Conservation (phyloP, 2,329 filamentous ascomycete species). For the Cladophialophora immunda region DNA sequence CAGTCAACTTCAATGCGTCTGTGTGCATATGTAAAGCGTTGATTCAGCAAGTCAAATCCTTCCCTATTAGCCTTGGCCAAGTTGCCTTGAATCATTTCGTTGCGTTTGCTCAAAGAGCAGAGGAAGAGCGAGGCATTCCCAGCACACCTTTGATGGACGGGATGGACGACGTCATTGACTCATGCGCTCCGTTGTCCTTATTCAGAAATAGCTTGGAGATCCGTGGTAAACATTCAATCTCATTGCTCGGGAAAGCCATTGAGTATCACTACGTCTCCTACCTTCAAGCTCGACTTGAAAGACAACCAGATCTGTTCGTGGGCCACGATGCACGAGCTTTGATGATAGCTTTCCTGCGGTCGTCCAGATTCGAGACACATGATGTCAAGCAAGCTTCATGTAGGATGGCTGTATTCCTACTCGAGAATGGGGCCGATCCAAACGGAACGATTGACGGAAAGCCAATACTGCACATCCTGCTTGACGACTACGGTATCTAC, state of each 20-base stretch:
- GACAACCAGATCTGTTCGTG: background rate
- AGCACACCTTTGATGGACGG: background rate
- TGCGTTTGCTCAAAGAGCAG: background rate
- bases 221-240: background rate
- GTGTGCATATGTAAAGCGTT: constrained; percentile 1
- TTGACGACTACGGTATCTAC: background rate
- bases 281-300: background rate
- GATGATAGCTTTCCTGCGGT: background rate
- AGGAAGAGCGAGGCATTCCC: background rate
- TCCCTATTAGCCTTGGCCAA: background rate
- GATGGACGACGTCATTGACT: background rate
- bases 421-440: background rate
- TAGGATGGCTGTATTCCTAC: background rate
- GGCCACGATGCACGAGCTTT: background rate
- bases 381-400: background rate
- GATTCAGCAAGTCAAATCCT: background rate
- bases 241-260: background rate
- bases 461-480: background rate
- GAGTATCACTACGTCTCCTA: background rate
- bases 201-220: background rate
- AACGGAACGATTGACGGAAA: background rate
- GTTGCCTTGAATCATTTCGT: background rate
- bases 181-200: background rate
- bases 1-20: background rate
- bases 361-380: background rate